phyloP scores from a whole-genome alignment of 257 asterid species.

The Avicennia marina region DNA sequence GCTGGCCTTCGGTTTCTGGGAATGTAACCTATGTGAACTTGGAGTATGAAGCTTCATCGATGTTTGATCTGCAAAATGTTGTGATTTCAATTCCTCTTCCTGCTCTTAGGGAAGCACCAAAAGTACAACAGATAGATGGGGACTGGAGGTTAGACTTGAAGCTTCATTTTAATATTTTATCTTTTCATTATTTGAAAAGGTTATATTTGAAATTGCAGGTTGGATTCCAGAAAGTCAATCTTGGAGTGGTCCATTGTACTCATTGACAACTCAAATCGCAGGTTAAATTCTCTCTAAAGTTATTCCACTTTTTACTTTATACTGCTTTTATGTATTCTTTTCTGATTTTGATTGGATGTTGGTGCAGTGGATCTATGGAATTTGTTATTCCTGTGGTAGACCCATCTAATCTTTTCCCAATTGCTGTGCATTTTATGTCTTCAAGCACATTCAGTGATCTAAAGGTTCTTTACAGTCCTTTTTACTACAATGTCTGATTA shows the following conservation, averaged over 20 bases:
- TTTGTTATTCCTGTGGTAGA: slow-evolving; percentile 81
- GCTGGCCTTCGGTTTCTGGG: slow-evolving; percentile 98
- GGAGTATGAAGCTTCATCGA: slow-evolving; percentile 79
- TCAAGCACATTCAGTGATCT: slow-evolving; percentile 73
- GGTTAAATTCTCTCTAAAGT: slow-evolving; percentile 39
- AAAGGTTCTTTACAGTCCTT: slow-evolving; percentile 40
- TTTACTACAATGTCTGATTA: background rate
- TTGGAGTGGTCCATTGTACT: slow-evolving; percentile 90
- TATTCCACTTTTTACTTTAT: background rate
- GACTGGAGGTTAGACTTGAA: slow-evolving; percentile 65
- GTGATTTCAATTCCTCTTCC: slow-evolving; percentile 94
- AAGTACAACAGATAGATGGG: slow-evolving; percentile 81
- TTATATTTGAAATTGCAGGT: slow-evolving; percentile 43
- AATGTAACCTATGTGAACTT: slow-evolving; percentile 81
- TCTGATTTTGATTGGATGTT: slow-evolving; percentile 17
- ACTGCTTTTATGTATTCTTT: background rate
- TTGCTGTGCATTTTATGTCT: slow-evolving; percentile 68
- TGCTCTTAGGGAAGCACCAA: slow-evolving; percentile 86
- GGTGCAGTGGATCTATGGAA: slow-evolving; percentile 89
- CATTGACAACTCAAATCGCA: slow-evolving; percentile 87
- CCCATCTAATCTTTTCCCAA: slow-evolving; percentile 74
- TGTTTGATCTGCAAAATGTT: slow-evolving; percentile 82
- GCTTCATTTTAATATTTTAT: too few species aligned
- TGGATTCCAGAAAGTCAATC: slow-evolving; percentile 70
- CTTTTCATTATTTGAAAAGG: too few species aligned